A percentile compares a stretch with the other conserved stretches of the same genome.
Evolutionary conservation across 106 monocot species (phyloP).

Genomic region (Hemerocallis citrina): DNA sequence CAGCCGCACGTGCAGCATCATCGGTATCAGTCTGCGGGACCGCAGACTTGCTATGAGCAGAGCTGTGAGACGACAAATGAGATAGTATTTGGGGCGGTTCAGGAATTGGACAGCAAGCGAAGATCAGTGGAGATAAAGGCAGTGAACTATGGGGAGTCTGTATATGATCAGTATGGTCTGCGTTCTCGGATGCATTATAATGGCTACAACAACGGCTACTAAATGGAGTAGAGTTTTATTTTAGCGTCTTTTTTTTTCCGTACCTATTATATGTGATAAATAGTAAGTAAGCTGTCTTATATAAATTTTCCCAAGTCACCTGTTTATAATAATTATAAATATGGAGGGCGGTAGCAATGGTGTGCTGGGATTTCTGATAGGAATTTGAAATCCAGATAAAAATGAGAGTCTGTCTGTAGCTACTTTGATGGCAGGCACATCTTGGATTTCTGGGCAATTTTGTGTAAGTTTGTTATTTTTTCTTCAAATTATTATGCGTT

Average conservation of each 20-base stretch:
- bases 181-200: constrained; percentile 45
- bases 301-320: too few relatives aligned
- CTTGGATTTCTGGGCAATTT: too few relatives aligned
- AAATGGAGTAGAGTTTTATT: not conserved
- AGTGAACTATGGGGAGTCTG: constrained; percentile 56
- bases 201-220: constrained; percentile 42
- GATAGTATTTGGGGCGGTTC: constrained; percentile 95
- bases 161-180: constrained; percentile 57
- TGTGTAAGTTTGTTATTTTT: too few relatives aligned
- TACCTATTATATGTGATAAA: constrained; percentile 8
- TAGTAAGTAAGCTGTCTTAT: not conserved
- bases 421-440: too few relatives aligned
- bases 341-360: not conserved
- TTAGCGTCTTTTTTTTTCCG: not conserved
- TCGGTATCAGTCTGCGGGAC: constrained; percentile 64
- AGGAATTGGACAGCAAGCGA: constrained; percentile 48
- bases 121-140: constrained; percentile 68
- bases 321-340: constrained; percentile 1
- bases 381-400: not conserved
- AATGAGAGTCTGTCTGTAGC: not conserved
- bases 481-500: too few relatives aligned
- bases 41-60: constrained; percentile 84
- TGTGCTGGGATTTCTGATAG: not conserved
- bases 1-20: constrained; percentile 32
- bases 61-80: constrained; percentile 82